phyloP scores from a whole-genome alignment of 345 rosid genomes.

The Arabis hirsuta region DNA sequence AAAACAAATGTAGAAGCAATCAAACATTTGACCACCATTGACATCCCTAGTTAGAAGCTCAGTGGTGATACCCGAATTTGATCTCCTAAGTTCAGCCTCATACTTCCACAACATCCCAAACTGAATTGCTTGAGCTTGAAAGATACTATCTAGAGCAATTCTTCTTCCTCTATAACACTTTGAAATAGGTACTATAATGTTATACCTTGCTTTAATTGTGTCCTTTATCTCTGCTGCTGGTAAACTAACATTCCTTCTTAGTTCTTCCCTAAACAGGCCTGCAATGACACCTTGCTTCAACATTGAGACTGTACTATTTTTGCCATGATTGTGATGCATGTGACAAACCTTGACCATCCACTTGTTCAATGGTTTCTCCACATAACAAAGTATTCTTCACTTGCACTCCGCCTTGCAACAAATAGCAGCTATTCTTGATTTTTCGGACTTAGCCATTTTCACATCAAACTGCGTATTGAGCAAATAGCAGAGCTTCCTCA shows the following conservation, averaged over 20 bases:
- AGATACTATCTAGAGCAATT: not conserved
- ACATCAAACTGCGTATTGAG: not conserved
- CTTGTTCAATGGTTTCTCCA: no score
- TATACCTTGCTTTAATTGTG: not conserved
- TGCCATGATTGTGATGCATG: not conserved
- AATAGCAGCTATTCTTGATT: not conserved
- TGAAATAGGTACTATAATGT: not conserved
- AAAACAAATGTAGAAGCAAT: not conserved
- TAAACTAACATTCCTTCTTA: not conserved
- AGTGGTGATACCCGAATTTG: not conserved
- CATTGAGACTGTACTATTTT: not conserved
- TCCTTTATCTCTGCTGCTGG: not conserved
- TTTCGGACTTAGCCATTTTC: not conserved
- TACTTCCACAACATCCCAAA: not conserved
- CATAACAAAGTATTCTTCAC: no score
- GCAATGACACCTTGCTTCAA: conserved; percentile 7
- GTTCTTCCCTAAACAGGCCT: not conserved
- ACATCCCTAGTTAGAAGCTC: no score
- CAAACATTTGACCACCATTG: no score
- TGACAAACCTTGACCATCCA: not conserved
- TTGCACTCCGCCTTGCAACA: not conserved
- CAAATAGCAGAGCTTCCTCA: no score
- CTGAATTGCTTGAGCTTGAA: not conserved
- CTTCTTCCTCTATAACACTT: not conserved
- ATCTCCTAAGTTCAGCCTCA: not conserved